Evolutionary conservation across 345 rosid genomes (phyloP).

Genomic region (Raphanus raphanistrum): DNA sequence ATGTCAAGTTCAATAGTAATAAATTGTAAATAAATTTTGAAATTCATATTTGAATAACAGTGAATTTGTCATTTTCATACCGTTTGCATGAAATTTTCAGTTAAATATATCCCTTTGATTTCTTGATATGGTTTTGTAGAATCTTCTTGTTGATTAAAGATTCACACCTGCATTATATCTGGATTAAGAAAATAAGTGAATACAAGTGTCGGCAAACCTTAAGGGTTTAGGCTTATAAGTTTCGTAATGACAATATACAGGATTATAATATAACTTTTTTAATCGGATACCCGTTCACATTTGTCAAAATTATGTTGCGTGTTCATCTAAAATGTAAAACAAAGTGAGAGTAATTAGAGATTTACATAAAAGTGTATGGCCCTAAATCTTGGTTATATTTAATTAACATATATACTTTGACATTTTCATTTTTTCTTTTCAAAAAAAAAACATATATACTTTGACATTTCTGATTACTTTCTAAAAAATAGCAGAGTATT

Average conservation of each 20-base stretch:
- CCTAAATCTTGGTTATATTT: neutral
- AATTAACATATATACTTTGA: neutral
- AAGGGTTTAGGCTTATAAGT: conserved; percentile 2
- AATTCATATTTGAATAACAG: too few species aligned
- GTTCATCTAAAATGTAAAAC: neutral
- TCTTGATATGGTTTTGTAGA: neutral
- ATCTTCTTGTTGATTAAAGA: neutral
- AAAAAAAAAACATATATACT: neutral
- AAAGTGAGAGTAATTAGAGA: neutral
- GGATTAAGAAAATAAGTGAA: conserved; percentile 1
- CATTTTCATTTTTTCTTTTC: too few species aligned
- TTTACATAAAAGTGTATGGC: neutral
- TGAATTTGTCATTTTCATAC: too few species aligned
- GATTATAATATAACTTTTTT: neutral
- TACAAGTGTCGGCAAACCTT: conserved; percentile 4
- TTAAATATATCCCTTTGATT: neutral
- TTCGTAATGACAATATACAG: neutral
- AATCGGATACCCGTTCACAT: neutral
- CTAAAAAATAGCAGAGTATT: neutral
- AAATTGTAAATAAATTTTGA: too few species aligned
- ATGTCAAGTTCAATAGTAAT: too few species aligned
- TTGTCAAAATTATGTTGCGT: neutral
- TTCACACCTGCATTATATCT: neutral
- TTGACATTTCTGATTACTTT: neutral
- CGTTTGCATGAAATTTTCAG: too few species aligned